These are phyloP conservation scores for Neoarthrinium moseri DNA, from an alignment of 2,329 filamentous ascomycete species.

Conservation along the genomic window DNA sequence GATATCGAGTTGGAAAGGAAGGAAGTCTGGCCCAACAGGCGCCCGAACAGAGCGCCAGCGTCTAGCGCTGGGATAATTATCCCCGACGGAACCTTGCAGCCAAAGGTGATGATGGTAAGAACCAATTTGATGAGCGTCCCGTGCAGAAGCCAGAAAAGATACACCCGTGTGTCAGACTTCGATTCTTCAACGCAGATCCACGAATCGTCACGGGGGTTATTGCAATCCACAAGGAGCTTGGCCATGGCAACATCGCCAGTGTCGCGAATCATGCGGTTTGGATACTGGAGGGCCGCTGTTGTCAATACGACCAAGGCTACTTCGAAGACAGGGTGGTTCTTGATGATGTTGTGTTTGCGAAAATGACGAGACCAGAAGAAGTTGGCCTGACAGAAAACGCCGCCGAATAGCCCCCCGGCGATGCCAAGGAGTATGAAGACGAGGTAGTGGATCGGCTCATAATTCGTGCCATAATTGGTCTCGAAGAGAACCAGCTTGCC, in stretches of 20 bases:
- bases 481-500: conserved; percentile 62
- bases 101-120: conserved; percentile 53
- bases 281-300: conserved; percentile 54
- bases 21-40: not conserved
- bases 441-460: conserved; percentile 52
- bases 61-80: conserved; percentile 46
- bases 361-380: conserved; percentile 57
- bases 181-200: conserved; percentile 54
- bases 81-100: conserved; percentile 58
- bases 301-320: conserved; percentile 51
- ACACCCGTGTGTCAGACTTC: conserved; percentile 31
- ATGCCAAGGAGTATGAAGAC: conserved; percentile 56
- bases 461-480: conserved; percentile 57
- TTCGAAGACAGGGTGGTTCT: conserved; percentile 54
- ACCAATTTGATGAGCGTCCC: conserved; percentile 54
- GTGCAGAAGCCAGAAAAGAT: conserved; percentile 50
- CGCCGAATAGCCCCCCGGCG: conserved; percentile 57
- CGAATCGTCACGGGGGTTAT: conserved; percentile 23
- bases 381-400: conserved; percentile 57
- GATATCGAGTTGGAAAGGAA: not conserved
- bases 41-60: not conserved
- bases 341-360: conserved; percentile 50
- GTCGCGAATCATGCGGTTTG: conserved; percentile 52
- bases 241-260: conserved; percentile 56
- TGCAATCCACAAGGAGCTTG: conserved; percentile 55